Percentiles rank a stretch among this genome's conserved stretches.
Conservation (phyloP, 192 early-diverging fungal species). For the Mortierella claussenii region DNA sequence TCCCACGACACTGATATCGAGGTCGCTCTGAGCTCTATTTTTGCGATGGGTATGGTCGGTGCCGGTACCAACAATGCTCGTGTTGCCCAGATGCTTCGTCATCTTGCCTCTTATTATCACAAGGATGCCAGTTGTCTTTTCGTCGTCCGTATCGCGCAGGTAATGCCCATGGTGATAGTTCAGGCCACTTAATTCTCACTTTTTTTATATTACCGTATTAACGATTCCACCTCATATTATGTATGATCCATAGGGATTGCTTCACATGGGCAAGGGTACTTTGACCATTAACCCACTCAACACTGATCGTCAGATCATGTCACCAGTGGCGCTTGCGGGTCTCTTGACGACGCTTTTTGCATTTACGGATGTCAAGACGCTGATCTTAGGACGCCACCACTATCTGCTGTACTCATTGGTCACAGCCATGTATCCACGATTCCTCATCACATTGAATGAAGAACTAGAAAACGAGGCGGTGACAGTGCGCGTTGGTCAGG, state of each 20-base stretch:
- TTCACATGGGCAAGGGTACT: constrained; percentile 99
- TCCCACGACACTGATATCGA: constrained; percentile 98
- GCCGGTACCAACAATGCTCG: constrained; percentile 99
- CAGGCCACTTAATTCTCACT: no score
- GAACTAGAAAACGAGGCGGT: constrained; percentile 83
- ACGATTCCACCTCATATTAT: background rate
- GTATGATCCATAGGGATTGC: constrained; percentile 64
- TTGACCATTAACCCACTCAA: constrained; percentile 97
- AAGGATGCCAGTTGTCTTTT: constrained; percentile 92
- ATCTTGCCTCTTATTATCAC: constrained; percentile 96
- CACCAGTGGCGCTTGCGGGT: constrained; percentile 87
- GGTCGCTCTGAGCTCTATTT: constrained; percentile 95
- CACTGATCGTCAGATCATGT: constrained; percentile 91
- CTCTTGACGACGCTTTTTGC: constrained; percentile 90
- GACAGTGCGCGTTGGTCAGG: constrained; percentile 97
- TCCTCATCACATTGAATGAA: constrained; percentile 97
- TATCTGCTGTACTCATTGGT: constrained; percentile 95
- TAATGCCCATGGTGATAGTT: no score
- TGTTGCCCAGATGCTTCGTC: constrained; percentile 96
- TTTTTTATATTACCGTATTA: no score
- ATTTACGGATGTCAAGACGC: constrained; percentile 90
- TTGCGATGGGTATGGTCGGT: constrained; percentile 99
- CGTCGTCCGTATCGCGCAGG: constrained; percentile 86
- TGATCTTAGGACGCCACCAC: constrained; percentile 91
- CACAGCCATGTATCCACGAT: constrained; percentile 96